These are phyloP conservation scores for Biscogniauxia marginata DNA, from an alignment of 2,329 filamentous ascomycete genomes.

Conservation along the genomic window DNA sequence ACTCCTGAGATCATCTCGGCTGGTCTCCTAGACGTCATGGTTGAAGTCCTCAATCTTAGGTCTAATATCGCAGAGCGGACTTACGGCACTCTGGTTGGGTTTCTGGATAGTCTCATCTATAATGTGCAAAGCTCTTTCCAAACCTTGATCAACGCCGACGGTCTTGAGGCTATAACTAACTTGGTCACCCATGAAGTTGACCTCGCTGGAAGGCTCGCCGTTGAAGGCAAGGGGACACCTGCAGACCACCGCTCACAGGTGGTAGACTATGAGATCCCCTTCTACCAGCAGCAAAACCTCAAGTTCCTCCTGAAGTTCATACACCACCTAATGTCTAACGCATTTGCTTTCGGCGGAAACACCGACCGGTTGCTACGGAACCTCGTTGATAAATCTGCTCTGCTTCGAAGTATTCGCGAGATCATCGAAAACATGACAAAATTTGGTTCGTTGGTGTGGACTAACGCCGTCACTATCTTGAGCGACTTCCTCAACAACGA, in stretches of 20 bases:
- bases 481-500: slow-evolving; percentile 99
- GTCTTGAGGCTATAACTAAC: slow-evolving; percentile 87
- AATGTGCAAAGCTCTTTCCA: slow-evolving; percentile 81
- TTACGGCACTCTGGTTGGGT: slow-evolving; percentile 79
- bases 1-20: slow-evolving; percentile 77
- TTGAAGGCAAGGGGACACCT: slow-evolving; percentile 67
- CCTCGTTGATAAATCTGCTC: slow-evolving; percentile 85
- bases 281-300: slow-evolving; percentile 88
- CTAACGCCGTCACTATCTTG: slow-evolving; percentile 84
- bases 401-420: slow-evolving; percentile 74
- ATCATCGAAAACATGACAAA: slow-evolving; percentile 77
- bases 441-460: slow-evolving; percentile 95
- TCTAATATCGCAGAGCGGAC: slow-evolving; percentile 80
- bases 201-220: slow-evolving; percentile 64
- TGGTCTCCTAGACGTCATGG: slow-evolving; percentile 83
- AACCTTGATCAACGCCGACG: slow-evolving; percentile 76
- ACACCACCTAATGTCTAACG: slow-evolving; percentile 89
- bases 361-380: slow-evolving; percentile 90
- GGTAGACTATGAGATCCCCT: slow-evolving; percentile 92
- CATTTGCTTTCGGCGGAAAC: slow-evolving; percentile 66
- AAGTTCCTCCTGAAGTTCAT: slow-evolving; percentile 95
- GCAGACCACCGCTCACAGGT: slow-evolving; percentile 71
- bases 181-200: slow-evolving; percentile 78
- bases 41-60: slow-evolving; percentile 82
- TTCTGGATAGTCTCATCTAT: slow-evolving; percentile 86